phyloP scores from a whole-genome alignment of 352 stramenopile genomes.

The Phytophthora syringae region DNA sequence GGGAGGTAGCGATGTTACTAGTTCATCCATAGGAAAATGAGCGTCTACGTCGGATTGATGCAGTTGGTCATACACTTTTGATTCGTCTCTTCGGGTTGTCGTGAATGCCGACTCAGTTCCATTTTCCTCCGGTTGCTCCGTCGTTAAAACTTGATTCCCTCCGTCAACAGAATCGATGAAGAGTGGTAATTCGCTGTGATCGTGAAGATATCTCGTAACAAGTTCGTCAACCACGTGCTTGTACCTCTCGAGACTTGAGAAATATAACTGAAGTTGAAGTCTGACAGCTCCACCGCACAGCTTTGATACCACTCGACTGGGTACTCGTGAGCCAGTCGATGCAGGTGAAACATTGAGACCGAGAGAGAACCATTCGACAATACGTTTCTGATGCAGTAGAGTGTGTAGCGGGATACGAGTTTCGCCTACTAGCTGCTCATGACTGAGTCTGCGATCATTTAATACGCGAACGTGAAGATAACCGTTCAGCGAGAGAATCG shows the following conservation, averaged over 20 bases:
- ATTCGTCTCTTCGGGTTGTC: slow-evolving; percentile 13
- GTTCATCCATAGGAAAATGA: slow-evolving; percentile 35
- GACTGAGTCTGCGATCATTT: slow-evolving; percentile 73
- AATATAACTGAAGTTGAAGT: slow-evolving; percentile 69
- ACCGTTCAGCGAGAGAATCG: slow-evolving; percentile 69
- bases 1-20: slow-evolving; percentile 27
- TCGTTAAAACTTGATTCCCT: neutral
- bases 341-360: slow-evolving; percentile 32
- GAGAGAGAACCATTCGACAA: slow-evolving; percentile 66
- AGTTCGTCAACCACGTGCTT: slow-evolving; percentile 71
- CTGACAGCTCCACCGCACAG: slow-evolving; percentile 51
- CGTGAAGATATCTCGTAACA: slow-evolving; percentile 58
- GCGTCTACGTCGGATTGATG: slow-evolving; percentile 20
- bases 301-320: slow-evolving; percentile 28
- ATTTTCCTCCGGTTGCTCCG: slow-evolving; percentile 46
- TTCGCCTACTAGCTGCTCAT: slow-evolving; percentile 76
- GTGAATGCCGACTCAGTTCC: slow-evolving; percentile 17
- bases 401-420: slow-evolving; percentile 61
- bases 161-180: slow-evolving; percentile 59
- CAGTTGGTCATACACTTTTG: slow-evolving; percentile 12
- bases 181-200: slow-evolving; percentile 57
- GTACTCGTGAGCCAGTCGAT: slow-evolving; percentile 8
- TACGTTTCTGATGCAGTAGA: slow-evolving; percentile 70
- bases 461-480: slow-evolving; percentile 69
- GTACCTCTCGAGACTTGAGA: slow-evolving; percentile 63